These are phyloP conservation scores for Cadophora sp. DNA, from an alignment of 2,329 filamentous ascomycete genomes.

Conservation along the genomic window DNA sequence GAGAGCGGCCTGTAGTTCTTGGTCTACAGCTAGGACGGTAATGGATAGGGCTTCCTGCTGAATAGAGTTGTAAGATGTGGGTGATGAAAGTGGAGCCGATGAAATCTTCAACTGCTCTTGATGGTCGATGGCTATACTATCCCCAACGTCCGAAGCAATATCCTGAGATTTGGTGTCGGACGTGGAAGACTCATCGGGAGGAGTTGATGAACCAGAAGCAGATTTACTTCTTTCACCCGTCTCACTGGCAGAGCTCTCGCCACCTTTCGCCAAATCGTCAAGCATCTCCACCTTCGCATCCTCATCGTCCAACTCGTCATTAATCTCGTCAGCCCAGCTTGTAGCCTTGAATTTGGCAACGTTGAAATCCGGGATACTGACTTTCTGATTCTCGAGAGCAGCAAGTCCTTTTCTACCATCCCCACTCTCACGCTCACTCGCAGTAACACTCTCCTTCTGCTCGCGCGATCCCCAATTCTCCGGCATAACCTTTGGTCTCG, in stretches of 20 bases:
- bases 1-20: background rate
- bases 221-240: background rate
- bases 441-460: background rate
- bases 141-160: background rate
- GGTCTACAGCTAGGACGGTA: background rate
- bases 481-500: constrained; percentile 24
- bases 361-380: constrained; percentile 32
- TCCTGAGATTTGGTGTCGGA: background rate
- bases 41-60: too few relatives aligned
- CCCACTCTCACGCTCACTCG: background rate
- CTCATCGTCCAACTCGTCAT: constrained; percentile 20
- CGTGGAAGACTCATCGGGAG: background rate
- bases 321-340: constrained; percentile 39
- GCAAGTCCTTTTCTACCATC: constrained; percentile 24
- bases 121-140: background rate
- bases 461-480: background rate
- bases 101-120: background rate
- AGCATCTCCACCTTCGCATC: background rate
- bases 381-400: constrained; percentile 27
- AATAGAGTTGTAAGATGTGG: background rate
- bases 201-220: background rate
- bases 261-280: background rate
- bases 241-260: background rate
- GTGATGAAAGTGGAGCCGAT: background rate
- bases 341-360: constrained; percentile 24